phyloP scores from a whole-genome alignment of 2,329 filamentous ascomycete species.

The Nakataea oryzae region DNA sequence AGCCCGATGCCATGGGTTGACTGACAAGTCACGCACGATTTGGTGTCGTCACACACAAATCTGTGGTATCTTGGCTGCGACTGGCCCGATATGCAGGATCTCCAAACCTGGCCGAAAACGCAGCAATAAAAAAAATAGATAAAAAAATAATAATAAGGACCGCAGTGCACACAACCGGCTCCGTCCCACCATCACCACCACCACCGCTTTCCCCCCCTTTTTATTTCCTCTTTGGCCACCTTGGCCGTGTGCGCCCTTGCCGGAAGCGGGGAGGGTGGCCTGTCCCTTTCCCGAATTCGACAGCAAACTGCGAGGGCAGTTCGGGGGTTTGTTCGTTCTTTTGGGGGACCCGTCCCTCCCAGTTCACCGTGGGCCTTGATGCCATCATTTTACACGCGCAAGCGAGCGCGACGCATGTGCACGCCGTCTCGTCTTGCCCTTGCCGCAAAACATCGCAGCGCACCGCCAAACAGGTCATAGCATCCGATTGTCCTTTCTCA shows the following conservation, averaged over 20 bases:
- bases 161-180: not conserved
- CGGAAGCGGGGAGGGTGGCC: not conserved
- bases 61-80: not conserved
- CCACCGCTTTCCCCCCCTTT: not conserved
- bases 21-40: no score
- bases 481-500: not conserved
- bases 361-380: no score
- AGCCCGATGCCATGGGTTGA: no score
- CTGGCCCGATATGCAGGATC: not conserved
- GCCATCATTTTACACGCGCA: not conserved
- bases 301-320: not conserved
- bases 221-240: not conserved
- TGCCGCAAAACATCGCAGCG: not conserved
- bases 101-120: not conserved
- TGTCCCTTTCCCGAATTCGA: not conserved
- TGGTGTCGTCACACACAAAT: not conserved
- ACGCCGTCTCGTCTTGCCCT: not conserved
- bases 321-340: not conserved
- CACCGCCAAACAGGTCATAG: not conserved
- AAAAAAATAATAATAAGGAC: no score
- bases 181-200: not conserved
- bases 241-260: not conserved
- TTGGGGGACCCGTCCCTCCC: no score
- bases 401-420: not conserved
- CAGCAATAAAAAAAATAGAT: not conserved